Evolutionary conservation across 169 alveolate genomes (phyloP), one percentile per base, ranked within the genome.

Genomic region (Toxoplasma gondii): DNA sequence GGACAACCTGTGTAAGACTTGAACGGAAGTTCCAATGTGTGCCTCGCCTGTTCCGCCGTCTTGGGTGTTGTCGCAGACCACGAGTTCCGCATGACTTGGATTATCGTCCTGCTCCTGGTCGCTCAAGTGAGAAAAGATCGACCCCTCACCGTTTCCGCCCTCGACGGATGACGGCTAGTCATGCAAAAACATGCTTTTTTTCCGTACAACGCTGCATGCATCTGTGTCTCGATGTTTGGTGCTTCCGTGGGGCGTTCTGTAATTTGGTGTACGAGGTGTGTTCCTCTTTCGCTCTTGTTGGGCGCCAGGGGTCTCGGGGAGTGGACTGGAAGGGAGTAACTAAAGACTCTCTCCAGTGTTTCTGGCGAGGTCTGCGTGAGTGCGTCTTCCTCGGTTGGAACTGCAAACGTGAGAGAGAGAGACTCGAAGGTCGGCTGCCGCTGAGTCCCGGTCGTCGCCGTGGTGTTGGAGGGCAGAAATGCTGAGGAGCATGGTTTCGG

Each of bases 51-150:
- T 12, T 22, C 34, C 82, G 5, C 39, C 16, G 82, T 29, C 17
- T 29, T 7, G 82, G 5, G n/a, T 34, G n/a, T 22, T 31, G 78
- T 64, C 27, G 10, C 93, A 69, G 93, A 49, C 27, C 93, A 69
- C 84, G 93, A 90, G 64, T 88, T 88, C 58, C 93, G 93, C 53
- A 4, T 88, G 64, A 88, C 93, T 12, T 88, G 93, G 93, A 88
- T 88, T 67, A 38, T 88, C 64, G 86, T 88, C 41, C 16, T 88
- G 58, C 93, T 88, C 58, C 58, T 88, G 27, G 10, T 38, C 12
- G 70, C 78, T 58, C 93, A 88, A 64, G 93, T 88, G 38, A 49
- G 84, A 0, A 49, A 49, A 49, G 58, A 49, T 4, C 4, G 58
- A 12, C 58, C 58, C 4, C 58, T 16, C 31, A 53, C 10, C 31